phyloP scores from a whole-genome alignment of 768 basidiomycete genomes.

The Ramaria rubella region DNA sequence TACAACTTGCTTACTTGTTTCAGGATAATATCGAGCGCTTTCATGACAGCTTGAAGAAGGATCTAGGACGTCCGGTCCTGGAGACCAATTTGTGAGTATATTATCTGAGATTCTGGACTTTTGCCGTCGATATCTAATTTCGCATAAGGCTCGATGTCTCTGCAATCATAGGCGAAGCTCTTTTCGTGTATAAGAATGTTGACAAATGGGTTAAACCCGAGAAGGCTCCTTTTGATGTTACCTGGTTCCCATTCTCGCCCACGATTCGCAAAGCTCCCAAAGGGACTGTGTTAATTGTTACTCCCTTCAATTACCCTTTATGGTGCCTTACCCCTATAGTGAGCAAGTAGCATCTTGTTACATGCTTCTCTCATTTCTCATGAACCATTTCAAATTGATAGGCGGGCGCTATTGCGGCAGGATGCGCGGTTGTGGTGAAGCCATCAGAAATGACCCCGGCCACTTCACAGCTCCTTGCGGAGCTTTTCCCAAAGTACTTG shows the following conservation, averaged over 20 bases:
- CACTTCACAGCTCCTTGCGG: conserved; percentile 14
- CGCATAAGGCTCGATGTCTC: conserved; percentile 16
- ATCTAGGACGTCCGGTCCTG: conserved; percentile 15
- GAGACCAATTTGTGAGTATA: conserved; percentile 16
- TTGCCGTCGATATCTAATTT: background rate
- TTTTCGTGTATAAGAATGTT: conserved; percentile 19
- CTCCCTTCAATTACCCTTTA: conserved; percentile 20
- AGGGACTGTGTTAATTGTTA: conserved; percentile 18
- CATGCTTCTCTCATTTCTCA: background rate
- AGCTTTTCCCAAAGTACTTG: conserved; percentile 23
- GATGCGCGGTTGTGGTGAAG: conserved; percentile 20
- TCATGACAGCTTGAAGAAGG: conserved; percentile 13
- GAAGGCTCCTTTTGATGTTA: conserved; percentile 14
- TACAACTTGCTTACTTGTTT: conserved; percentile 17
- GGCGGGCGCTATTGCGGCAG: conserved; percentile 24
- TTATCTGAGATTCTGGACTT: background rate
- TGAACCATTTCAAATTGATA: background rate
- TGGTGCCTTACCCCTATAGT: background rate
- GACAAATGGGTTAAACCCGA: conserved; percentile 25
- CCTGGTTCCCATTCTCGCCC: conserved; percentile 16
- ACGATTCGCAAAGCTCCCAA: conserved; percentile 22
- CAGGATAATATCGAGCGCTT: conserved; percentile 18
- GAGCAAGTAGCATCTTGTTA: background rate
- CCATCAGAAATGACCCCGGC: conserved; percentile 20
- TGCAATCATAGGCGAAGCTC: conserved; percentile 18